Percentiles rank a stretch among this genome's conserved stretches.
These are phyloP conservation scores for Aeschynomene evenia DNA, from an alignment of 306 rosid species.

Conservation along the genomic window DNA sequence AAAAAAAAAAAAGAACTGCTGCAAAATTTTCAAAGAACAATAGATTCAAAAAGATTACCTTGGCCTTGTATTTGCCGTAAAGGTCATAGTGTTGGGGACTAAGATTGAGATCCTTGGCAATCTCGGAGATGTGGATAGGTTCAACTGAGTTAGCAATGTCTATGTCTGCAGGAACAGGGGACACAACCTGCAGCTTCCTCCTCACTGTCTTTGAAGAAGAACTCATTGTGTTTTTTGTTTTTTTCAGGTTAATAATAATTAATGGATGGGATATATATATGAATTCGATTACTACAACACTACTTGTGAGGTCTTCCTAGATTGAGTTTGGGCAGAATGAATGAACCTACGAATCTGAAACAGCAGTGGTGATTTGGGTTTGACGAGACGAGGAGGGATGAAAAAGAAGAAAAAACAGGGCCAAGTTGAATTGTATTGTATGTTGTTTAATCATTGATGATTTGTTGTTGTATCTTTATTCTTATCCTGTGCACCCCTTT, in stretches of 20 bases:
- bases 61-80: slow-evolving; percentile 91
- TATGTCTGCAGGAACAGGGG: slow-evolving; percentile 96
- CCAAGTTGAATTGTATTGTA: no score
- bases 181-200: slow-evolving; percentile 76
- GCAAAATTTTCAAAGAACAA: neutral
- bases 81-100: slow-evolving; percentile 79
- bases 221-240: no score
- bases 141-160: slow-evolving; percentile 84
- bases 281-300: no score
- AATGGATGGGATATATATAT: no score
- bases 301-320: no score
- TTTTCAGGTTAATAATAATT: no score
- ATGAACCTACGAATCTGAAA: neutral
- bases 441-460: neutral
- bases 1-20: neutral
- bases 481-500: neutral
- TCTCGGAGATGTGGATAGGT: slow-evolving; percentile 78
- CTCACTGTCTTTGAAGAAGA: slow-evolving; percentile 56
- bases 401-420: no score
- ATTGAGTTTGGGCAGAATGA: neutral
- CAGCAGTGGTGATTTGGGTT: neutral
- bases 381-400: neutral
- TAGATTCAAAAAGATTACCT: slow-evolving; percentile 40
- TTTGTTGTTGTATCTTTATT: neutral
- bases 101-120: slow-evolving; percentile 71